Evolutionary conservation across 176 grass and related monocot genomes (phyloP).

Genomic region (Paspalum vaginatum): DNA sequence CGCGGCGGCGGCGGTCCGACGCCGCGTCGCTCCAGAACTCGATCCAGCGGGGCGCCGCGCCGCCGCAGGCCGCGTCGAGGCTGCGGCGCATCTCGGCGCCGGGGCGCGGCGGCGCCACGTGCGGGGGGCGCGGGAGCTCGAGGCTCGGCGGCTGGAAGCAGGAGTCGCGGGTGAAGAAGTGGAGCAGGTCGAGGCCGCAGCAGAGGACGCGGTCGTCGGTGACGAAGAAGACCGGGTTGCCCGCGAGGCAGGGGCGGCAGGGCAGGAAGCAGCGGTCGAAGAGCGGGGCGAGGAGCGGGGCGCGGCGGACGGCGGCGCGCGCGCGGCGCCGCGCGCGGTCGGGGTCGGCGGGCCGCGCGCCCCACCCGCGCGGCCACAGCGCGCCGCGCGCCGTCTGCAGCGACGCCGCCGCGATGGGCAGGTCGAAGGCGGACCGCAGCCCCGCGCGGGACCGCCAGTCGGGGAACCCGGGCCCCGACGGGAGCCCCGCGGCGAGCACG

Average conservation of each 20-base stretch:
- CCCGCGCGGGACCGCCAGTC: conserved; percentile 55
- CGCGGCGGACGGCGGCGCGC: conserved; percentile 62
- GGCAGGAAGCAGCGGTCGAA: conserved; percentile 77
- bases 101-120: not conserved
- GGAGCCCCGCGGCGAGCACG: conserved; percentile 58
- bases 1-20: conserved; percentile 69
- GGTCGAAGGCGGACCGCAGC: conserved; percentile 48
- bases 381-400: conserved; percentile 60
- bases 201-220: conserved; percentile 72
- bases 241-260: conserved; percentile 64
- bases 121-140: not conserved
- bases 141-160: conserved; percentile 36
- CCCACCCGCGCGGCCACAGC: conserved; percentile 78
- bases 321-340: conserved; percentile 55
- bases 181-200: conserved; percentile 62
- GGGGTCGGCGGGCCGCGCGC: conserved; percentile 49
- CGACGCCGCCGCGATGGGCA: conserved; percentile 64
- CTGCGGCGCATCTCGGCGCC: conserved; percentile 48
- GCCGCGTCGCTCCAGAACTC: conserved; percentile 92
- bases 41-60: conserved; percentile 71
- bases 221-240: conserved; percentile 85
- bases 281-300: conserved; percentile 73
- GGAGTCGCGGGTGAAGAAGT: conserved; percentile 72
- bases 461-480: conserved; percentile 62
- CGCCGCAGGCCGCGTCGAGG: conserved; percentile 61